A percentile compares a stretch with the other conserved stretches of the same genome.
phyloP scores from a whole-genome alignment of 306 rosid species.

The Leucaena leucocephala region DNA sequence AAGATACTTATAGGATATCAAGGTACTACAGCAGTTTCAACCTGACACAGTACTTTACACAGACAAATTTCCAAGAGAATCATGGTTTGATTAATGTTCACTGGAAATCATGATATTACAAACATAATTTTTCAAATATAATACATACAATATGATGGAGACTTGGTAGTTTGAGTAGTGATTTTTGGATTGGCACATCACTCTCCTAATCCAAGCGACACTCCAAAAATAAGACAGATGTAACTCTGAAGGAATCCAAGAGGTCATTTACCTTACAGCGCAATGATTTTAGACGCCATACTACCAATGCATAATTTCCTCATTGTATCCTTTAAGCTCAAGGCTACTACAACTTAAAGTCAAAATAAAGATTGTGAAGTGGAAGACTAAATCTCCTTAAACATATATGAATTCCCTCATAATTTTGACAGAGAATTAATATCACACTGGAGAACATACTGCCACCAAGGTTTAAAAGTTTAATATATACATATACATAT shows the following conservation, averaged over 20 bases:
- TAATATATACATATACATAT: too few species aligned
- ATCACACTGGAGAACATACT: background rate
- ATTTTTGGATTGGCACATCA: background rate
- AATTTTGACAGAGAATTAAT: background rate
- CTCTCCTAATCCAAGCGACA: background rate
- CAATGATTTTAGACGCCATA: background rate
- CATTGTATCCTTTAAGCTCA: background rate
- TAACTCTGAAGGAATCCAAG: background rate
- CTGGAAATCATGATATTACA: slow-evolving; percentile 6
- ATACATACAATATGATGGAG: background rate
- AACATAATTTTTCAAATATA: background rate
- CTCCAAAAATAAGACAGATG: background rate
- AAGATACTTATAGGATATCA: slow-evolving; percentile 8
- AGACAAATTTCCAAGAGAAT: slow-evolving; percentile 26
- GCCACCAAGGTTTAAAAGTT: background rate
- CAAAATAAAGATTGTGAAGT: background rate
- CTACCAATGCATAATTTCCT: background rate
- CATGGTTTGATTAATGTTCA: slow-evolving; percentile 4
- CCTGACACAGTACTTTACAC: background rate
- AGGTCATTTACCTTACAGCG: background rate
- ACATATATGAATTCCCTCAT: background rate
- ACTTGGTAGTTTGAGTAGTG: background rate
- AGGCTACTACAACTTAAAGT: background rate
- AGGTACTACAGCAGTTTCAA: background rate
- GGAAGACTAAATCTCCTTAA: background rate